Base-by-base conservation (phyloP, 495 filamentous ascomycete species). In the Chaetomidium leptoderma region DNA sequence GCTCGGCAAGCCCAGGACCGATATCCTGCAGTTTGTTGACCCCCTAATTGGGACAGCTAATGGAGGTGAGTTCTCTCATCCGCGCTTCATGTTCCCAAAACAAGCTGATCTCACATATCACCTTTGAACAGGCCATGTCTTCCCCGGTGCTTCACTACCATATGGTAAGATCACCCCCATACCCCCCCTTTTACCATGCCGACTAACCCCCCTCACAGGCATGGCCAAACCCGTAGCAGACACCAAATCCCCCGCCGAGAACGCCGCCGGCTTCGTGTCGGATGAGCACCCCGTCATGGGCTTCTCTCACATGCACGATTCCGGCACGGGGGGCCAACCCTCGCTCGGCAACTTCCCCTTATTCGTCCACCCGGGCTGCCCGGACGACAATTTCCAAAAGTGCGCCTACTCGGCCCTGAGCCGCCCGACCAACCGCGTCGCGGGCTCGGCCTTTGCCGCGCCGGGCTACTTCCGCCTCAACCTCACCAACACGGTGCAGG, bases 291-390 rank as follows among this genome's bases (percentile, higher is more conserved):
- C 65, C 35, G 70, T 77, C 47, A 55, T 66, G 35, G 82, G 82
- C 23, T 85, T 84, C 63, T 84, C 81, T 11, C 74, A 82, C 52
- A 79, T 86, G 73, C 87, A 91, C 72, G 87, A 90, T 64, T 86
- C 82, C 29, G 87, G 70, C 17, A 63, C 66, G n/a, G 62, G 63
- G 60, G 74, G 76, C 78, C 40, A 87, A 79, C 58, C 85, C 10
- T 88, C 85, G 2, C 64, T 92, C 60, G 88, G 88, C 26, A 89
- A 90, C 65, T 91, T 91, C 61, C 86, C 87, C 0, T 73, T 91
- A 0, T 91, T 91, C 59, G 76, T 83, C 2, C 83, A 87, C 37
- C 77, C 83, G 8, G 74, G 81, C 26, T 92, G 88, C 55, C 78
- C 82, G 0, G 77, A 79, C 17, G 83, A 89, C 58, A 77, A 86